phyloP scores from a whole-genome alignment of 225 moss, liverwort and hornwort species.

The Polytrichum formosum region DNA sequence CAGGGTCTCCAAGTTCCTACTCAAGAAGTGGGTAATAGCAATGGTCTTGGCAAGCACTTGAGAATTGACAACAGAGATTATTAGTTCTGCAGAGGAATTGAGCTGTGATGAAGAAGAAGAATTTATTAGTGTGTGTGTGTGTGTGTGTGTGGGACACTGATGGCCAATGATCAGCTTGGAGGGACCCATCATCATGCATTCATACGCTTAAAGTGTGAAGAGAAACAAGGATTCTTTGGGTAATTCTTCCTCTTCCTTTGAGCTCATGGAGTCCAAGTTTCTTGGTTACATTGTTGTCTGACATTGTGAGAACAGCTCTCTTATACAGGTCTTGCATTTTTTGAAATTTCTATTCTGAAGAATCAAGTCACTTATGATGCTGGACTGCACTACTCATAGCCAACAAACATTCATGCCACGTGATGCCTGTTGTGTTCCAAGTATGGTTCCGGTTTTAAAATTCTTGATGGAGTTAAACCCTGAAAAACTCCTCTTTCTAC shows the following conservation, averaged over 20 bases:
- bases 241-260: conserved; percentile 9
- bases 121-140: neutral
- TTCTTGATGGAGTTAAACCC: too few relatives aligned
- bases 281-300: conserved; percentile 8
- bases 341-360: too few relatives aligned
- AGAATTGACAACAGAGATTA: neutral
- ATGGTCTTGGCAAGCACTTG: too few relatives aligned
- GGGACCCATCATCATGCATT: conserved; percentile 5
- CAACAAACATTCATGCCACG: neutral
- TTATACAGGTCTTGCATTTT: neutral
- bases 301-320: neutral
- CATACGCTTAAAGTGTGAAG: conserved; percentile 14
- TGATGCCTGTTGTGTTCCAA: neutral
- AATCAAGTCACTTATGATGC: too few relatives aligned
- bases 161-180: neutral
- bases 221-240: conserved; percentile 1
- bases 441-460: too few relatives aligned
- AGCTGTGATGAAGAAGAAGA: neutral
- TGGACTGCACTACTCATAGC: too few relatives aligned
- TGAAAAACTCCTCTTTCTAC: too few relatives aligned
- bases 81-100: neutral
- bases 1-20: too few relatives aligned
- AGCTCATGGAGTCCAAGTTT: conserved; percentile 11
- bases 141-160: neutral
- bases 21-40: too few relatives aligned